These are phyloP conservation scores for Solanum virginianum DNA, from an alignment of 257 asterid genomes.

Conservation along the genomic window DNA sequence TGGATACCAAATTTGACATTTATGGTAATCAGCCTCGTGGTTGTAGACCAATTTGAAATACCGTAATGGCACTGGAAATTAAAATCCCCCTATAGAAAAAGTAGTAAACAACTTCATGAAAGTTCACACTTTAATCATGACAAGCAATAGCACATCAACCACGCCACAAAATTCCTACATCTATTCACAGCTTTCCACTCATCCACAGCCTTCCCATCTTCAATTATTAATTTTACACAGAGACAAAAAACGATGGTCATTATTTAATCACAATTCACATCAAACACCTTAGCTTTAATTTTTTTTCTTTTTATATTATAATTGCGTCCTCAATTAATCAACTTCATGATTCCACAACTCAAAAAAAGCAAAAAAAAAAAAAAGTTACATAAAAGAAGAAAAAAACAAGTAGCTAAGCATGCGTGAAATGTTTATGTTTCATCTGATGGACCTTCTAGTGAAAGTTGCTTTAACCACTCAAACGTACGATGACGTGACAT, in stretches of 20 bases:
- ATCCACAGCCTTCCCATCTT: slow-evolving; percentile 9
- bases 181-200: slow-evolving; percentile 2
- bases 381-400: neutral
- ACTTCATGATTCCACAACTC: neutral
- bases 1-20: neutral
- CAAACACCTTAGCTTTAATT: neutral
- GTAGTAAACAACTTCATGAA: slow-evolving; percentile 1
- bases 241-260: neutral
- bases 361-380: neutral
- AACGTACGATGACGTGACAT: slow-evolving; percentile 73
- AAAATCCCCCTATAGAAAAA: neutral
- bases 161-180: slow-evolving; percentile 1
- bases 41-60: neutral
- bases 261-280: neutral
- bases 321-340: neutral
- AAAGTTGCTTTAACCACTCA: slow-evolving; percentile 89
- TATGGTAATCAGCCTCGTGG: neutral
- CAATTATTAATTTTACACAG: slow-evolving; percentile 16
- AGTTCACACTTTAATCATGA: slow-evolving; percentile 61
- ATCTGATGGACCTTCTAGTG: slow-evolving; percentile 38
- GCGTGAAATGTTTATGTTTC: slow-evolving; percentile 10
- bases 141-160: slow-evolving; percentile 7
- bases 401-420: slow-evolving; percentile 10
- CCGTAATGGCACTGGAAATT: neutral
- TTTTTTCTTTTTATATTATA: neutral